phyloP scores from a whole-genome alignment of 192 early-diverging fungal genomes.

The Coemansia sp. region DNA sequence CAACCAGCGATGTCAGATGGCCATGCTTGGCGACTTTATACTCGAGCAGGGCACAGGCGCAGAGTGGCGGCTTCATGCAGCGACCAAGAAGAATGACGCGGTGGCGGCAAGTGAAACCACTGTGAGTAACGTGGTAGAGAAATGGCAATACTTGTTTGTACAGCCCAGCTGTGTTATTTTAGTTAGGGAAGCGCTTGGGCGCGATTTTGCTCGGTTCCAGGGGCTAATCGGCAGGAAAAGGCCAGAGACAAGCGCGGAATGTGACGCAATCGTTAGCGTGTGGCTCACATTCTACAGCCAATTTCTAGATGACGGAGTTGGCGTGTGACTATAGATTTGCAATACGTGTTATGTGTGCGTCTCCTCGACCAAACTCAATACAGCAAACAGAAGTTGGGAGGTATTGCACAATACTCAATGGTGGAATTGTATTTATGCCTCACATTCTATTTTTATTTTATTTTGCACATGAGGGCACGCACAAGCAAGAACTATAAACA shows the following conservation, averaged over 20 bases:
- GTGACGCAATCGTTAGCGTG: constrained; percentile 6
- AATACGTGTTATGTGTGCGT: background rate
- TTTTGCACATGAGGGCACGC: background rate
- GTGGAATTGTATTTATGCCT: background rate
- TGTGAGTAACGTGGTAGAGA: constrained; percentile 14
- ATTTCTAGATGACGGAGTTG: background rate
- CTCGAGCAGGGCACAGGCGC: background rate
- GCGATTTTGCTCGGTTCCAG: constrained; percentile 1
- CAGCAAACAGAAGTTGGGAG: background rate
- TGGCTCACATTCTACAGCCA: constrained; percentile 19
- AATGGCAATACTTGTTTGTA: constrained; percentile 14
- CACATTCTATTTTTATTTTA: background rate
- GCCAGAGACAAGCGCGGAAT: constrained; percentile 1
- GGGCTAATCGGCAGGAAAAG: background rate
- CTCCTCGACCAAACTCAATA: background rate
- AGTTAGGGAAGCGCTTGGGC: constrained; percentile 10
- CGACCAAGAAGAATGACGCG: background rate
- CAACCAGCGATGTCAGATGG: constrained; percentile 26
- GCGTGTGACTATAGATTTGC: background rate
- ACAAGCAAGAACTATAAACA: background rate
- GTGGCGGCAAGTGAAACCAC: constrained; percentile 6
- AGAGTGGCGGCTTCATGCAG: constrained; percentile 5
- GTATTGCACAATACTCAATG: background rate
- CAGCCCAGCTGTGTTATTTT: background rate
- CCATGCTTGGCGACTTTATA: constrained; percentile 24